phyloP scores from a whole-genome alignment of 805 yeast genomes.

The Candida boleticola region DNA sequence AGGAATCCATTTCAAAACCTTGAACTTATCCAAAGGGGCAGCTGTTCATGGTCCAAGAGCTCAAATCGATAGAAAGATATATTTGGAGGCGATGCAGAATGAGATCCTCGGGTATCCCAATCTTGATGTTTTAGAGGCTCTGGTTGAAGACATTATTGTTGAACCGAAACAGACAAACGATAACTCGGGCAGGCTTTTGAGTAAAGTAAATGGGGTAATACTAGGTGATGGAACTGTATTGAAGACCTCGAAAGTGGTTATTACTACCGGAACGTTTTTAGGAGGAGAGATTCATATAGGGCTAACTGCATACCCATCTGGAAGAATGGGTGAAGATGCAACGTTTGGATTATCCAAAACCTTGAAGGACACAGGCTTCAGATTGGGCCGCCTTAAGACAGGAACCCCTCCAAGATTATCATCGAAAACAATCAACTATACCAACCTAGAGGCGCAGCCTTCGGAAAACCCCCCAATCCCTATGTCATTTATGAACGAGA shows the following conservation, averaged over 20 bases:
- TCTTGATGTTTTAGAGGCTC: conserved; percentile 62
- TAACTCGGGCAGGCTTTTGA: conserved; percentile 39
- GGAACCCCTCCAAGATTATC: conserved; percentile 96
- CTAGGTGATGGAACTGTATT: conserved; percentile 65
- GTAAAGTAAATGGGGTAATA: conserved; percentile 66
- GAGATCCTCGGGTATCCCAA: conserved; percentile 55
- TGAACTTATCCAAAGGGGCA: conserved; percentile 85
- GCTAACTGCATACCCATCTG: conserved; percentile 74
- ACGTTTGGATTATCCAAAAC: conserved; percentile 87
- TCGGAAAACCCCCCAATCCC: conserved; percentile 88
- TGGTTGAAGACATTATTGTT: conserved; percentile 81
- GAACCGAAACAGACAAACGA: conserved; percentile 33
- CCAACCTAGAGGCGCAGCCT: conserved; percentile 59
- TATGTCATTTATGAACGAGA: conserved; percentile 79
- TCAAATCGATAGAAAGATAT: conserved; percentile 85
- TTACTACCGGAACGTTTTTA: conserved; percentile 94
- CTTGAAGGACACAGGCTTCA: conserved; percentile 71
- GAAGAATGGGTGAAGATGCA: conserved; percentile 90
- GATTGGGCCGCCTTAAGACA: conserved; percentile 86
- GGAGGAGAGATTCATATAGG: conserved; percentile 97
- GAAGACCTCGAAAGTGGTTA: conserved; percentile 65
- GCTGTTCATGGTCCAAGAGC: conserved; percentile 99
- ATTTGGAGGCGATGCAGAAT: conserved; percentile 74
- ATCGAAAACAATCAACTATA: conserved; percentile 66
- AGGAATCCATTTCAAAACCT: conserved; percentile 85